Percentiles rank a stretch among this genome's conserved stretches.
Conservation (phyloP, 2,329 filamentous ascomycete species). For the Coniochaeta prunicola region DNA sequence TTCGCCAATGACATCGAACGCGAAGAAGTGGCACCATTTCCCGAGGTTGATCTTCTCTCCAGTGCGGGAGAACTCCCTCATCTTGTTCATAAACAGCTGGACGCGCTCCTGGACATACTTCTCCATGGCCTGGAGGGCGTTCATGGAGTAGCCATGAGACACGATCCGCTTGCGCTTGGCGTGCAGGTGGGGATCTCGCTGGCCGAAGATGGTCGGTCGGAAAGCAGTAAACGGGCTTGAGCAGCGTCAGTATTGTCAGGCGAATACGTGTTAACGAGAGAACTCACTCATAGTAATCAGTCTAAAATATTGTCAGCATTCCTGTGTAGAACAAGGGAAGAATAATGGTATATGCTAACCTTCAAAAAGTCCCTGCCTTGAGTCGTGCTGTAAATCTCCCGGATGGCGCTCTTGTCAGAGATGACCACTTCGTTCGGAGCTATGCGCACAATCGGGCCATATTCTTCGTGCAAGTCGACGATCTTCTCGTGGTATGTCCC, state of each 20-base stretch:
- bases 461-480: conserved; percentile 3
- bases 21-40: conserved; percentile 8
- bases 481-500: conserved; percentile 6
- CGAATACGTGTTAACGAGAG: background rate
- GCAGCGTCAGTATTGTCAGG: background rate
- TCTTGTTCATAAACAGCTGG: conserved; percentile 5
- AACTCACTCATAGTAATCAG: conserved; percentile 5
- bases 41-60: conserved; percentile 2
- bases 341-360: background rate
- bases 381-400: conserved; percentile 6
- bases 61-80: conserved; percentile 1
- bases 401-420: conserved; percentile 5
- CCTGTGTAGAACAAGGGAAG: too few relatives aligned
- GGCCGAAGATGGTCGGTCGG: conserved; percentile 5
- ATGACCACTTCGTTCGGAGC: conserved; percentile 6
- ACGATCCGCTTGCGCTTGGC: conserved; percentile 7
- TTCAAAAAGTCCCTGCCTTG: conserved; percentile 6
- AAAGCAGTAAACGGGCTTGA: conserved; percentile 6
- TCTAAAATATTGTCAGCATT: background rate
- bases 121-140: conserved; percentile 6
- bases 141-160: conserved; percentile 7
- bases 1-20: conserved; percentile 7
- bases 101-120: conserved; percentile 5
- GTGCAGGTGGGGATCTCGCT: conserved; percentile 5
- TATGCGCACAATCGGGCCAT: conserved; percentile 6